Evolutionary conservation across 306 rosid species (phyloP).

Genomic region (Sechiopsis laciniata): DNA sequence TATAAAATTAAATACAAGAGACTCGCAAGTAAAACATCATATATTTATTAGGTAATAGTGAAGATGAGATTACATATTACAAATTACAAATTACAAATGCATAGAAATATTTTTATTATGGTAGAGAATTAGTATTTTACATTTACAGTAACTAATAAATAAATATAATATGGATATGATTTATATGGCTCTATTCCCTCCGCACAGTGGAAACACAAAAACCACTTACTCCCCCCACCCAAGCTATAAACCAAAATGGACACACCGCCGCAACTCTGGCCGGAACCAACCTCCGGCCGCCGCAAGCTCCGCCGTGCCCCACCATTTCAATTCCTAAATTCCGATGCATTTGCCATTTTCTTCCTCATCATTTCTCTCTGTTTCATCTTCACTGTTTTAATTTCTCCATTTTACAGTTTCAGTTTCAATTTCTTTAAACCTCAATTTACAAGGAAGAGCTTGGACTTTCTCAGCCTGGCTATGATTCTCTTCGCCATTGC

Average conservation of each 20-base stretch:
- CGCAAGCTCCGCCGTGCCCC: constrained; percentile 35
- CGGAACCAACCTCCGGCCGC: constrained; percentile 20
- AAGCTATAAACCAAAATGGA: constrained; percentile 37
- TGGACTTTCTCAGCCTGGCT: constrained; percentile 65
- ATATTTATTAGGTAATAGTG: too few relatives aligned
- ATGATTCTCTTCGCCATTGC: constrained; percentile 80
- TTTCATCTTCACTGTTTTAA: constrained; percentile 34
- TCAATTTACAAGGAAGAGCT: constrained; percentile 54
- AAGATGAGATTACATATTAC: too few relatives aligned
- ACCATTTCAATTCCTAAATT: constrained; percentile 36
- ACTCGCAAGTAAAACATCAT: too few relatives aligned
- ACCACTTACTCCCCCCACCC: background rate
- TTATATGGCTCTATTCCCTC: constrained; percentile 19
- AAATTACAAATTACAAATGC: background rate
- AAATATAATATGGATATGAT: constrained; percentile 14
- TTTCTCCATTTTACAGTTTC: constrained; percentile 52
- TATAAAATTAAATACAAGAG: too few relatives aligned
- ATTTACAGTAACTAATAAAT: background rate
- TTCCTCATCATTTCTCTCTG: constrained; percentile 40
- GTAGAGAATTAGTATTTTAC: too few relatives aligned
- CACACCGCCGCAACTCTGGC: constrained; percentile 44
- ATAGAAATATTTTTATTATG: background rate
- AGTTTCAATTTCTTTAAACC: constrained; percentile 49
- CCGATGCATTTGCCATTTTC: constrained; percentile 34
- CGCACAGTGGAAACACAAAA: background rate